Conservation (phyloP, 2,329 filamentous ascomycete genomes). For the Pseudocercospora ulei region DNA sequence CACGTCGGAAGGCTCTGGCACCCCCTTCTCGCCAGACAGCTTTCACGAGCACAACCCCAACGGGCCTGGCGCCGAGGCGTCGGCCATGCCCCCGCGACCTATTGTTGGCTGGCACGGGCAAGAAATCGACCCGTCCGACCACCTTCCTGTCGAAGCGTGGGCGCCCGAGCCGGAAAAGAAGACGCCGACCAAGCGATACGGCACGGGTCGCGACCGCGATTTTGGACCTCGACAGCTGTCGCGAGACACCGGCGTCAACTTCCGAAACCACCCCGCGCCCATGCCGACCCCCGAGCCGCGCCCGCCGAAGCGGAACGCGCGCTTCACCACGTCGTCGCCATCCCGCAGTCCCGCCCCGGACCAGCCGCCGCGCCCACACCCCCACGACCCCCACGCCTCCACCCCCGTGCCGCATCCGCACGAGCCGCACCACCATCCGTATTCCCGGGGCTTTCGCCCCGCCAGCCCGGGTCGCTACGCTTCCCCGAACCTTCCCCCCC, state of each 20-base stretch:
- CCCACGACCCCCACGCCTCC: conserved; percentile 42
- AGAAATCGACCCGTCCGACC: conserved; percentile 70
- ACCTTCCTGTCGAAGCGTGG: conserved; percentile 67
- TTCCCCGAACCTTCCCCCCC: conserved; percentile 19
- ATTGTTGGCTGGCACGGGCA: conserved; percentile 67
- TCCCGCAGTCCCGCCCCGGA: conserved; percentile 17
- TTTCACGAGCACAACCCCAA: conserved; percentile 62
- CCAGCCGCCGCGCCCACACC: conserved; percentile 22
- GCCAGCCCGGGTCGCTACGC: conserved; percentile 31
- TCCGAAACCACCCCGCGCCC: conserved; percentile 30
- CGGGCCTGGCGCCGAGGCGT: conserved; percentile 17
- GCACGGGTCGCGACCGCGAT: conserved; percentile 31
- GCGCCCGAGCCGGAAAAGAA: conserved; percentile 65
- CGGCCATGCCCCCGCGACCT: conserved; percentile 45
- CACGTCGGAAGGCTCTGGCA: conserved; percentile 45
- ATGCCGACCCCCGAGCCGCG: conserved; percentile 33
- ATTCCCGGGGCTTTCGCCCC: conserved; percentile 33
- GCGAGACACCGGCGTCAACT: conserved; percentile 32
- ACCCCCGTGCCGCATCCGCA: conserved; percentile 42
- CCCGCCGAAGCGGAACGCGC: conserved; percentile 46
- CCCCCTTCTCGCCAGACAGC: conserved; percentile 66
- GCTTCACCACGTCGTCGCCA: conserved; percentile 53
- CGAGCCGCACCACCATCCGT: conserved; percentile 42
- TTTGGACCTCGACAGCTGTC: conserved; percentile 30
- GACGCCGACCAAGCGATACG: conserved; percentile 33